A percentile compares a stretch with the other conserved stretches of the same genome.
phyloP scores from a whole-genome alignment of 1,284 basidiomycete species.

The Sanghuangporus baumii region DNA sequence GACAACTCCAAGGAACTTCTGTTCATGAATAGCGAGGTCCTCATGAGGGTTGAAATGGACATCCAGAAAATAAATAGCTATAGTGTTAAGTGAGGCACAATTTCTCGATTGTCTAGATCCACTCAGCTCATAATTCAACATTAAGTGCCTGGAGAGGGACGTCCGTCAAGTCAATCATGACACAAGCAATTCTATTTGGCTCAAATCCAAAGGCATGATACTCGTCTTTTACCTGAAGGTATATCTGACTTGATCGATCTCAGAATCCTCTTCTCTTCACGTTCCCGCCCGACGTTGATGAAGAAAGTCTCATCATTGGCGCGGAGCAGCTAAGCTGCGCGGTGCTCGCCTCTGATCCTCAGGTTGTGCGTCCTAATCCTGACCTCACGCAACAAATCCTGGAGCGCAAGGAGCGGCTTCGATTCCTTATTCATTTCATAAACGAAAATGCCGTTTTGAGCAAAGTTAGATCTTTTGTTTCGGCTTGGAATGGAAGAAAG shows the following conservation, averaged over 20 bases:
- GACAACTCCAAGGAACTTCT: conserved; percentile 46
- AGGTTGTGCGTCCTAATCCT: conserved; percentile 69
- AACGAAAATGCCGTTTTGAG: conserved; percentile 75
- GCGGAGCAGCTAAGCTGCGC: conserved; percentile 73
- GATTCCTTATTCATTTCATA: conserved; percentile 83
- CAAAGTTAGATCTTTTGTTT: conserved; percentile 44
- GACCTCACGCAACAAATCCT: conserved; percentile 80
- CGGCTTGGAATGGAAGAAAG: not conserved
- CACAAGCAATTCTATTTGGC: conserved; percentile 83
- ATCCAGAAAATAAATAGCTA: conserved; percentile 54
- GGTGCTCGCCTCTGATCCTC: conserved; percentile 69
- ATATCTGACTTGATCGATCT: conserved; percentile 11
- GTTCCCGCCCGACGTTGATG: conserved; percentile 72
- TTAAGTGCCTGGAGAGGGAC: conserved; percentile 55
- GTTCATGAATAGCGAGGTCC: conserved; percentile 57
- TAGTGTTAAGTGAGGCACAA: conserved; percentile 46
- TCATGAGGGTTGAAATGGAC: conserved; percentile 62
- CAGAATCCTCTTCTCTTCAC: conserved; percentile 84
- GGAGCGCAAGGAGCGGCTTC: conserved; percentile 70
- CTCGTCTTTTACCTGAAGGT: conserved; percentile 1
- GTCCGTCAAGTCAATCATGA: conserved; percentile 79
- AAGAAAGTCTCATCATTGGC: conserved; percentile 75
- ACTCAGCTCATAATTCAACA: conserved; percentile 16
- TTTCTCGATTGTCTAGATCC: not conserved
- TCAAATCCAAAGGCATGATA: conserved; percentile 49